phyloP scores from a whole-genome alignment of 495 filamentous ascomycete species.

The Amphirosellinia nigrospora region DNA sequence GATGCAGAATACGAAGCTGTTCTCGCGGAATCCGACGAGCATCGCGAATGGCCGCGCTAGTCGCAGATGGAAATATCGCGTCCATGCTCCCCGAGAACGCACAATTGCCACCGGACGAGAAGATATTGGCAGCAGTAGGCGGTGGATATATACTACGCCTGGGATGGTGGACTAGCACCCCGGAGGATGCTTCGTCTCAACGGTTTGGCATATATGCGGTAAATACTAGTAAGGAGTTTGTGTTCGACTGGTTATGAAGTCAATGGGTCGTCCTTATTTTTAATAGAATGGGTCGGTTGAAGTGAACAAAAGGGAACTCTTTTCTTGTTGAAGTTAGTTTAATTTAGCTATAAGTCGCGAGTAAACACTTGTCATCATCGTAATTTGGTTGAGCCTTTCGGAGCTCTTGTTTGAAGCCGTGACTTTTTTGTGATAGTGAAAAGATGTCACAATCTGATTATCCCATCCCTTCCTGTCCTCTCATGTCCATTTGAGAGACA shows the following conservation, averaged over 20 bases:
- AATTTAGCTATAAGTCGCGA: too few species aligned
- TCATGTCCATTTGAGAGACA: too few species aligned
- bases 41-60: slow-evolving; percentile 40
- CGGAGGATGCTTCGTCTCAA: not conserved
- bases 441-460: too few species aligned
- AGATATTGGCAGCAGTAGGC: slow-evolving; percentile 3
- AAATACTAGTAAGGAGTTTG: not conserved
- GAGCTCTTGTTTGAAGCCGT: too few species aligned
- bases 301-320: too few species aligned
- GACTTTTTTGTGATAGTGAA: too few species aligned
- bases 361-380: too few species aligned
- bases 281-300: not conserved
- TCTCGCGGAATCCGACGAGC: slow-evolving; percentile 39
- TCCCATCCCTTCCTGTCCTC: too few species aligned
- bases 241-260: not conserved
- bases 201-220: slow-evolving; percentile 5
- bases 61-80: slow-evolving; percentile 40
- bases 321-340: too few species aligned
- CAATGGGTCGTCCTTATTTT: too few species aligned
- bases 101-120: slow-evolving; percentile 31
- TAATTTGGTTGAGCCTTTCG: too few species aligned
- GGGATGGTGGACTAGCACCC: not conserved
- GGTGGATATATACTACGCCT: not conserved
- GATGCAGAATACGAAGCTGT: slow-evolving; percentile 36
- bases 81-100: slow-evolving; percentile 10